These are phyloP conservation scores for Boletus bicolor DNA, from an alignment of 768 basidiomycete genomes.

Conservation along the genomic window DNA sequence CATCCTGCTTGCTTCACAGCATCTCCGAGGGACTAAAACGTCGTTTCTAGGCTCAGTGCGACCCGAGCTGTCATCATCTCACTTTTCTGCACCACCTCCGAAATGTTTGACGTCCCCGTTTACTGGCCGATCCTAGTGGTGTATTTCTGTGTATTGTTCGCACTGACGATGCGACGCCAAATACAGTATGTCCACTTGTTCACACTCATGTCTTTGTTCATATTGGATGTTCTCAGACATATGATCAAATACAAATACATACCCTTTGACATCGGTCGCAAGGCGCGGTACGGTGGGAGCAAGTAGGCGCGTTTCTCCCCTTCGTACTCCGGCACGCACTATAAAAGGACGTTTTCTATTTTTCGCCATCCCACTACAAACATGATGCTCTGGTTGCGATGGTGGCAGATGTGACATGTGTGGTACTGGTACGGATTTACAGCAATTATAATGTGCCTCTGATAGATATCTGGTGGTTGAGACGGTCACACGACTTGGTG, in stretches of 20 bases:
- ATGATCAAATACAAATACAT: slow-evolving; percentile 99
- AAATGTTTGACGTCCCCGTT: slow-evolving; percentile 92
- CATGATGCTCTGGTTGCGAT: slow-evolving; percentile 11
- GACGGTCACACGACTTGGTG: neutral
- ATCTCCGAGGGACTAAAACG: neutral
- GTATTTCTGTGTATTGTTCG: slow-evolving; percentile 94
- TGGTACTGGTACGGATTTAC: slow-evolving; percentile 30
- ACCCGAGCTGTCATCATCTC: slow-evolving; percentile 87
- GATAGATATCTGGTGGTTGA: slow-evolving; percentile 3
- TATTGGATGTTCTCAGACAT: slow-evolving; percentile 53
- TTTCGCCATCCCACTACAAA: slow-evolving; percentile 8
- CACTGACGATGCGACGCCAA: slow-evolving; percentile 93
- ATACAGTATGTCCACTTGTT: slow-evolving; percentile 68
- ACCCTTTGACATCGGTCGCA: slow-evolving; percentile 94
- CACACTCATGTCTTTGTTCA: neutral
- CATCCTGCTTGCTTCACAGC: neutral
- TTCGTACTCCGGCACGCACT: neutral
- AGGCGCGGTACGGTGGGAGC: slow-evolving; percentile 74
- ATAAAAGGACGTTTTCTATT: slow-evolving; percentile 8
- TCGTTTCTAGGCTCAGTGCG: slow-evolving; percentile 71
- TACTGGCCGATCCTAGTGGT: slow-evolving; percentile 99
- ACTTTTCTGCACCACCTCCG: slow-evolving; percentile 74
- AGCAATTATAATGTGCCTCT: slow-evolving; percentile 22
- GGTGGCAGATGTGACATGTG: slow-evolving; percentile 18
- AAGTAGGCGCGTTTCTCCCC: slow-evolving; percentile 34